Evolutionary conservation across 2,329 filamentous ascomycete species (phyloP).

Genomic region (Fusarium tricinctum): DNA sequence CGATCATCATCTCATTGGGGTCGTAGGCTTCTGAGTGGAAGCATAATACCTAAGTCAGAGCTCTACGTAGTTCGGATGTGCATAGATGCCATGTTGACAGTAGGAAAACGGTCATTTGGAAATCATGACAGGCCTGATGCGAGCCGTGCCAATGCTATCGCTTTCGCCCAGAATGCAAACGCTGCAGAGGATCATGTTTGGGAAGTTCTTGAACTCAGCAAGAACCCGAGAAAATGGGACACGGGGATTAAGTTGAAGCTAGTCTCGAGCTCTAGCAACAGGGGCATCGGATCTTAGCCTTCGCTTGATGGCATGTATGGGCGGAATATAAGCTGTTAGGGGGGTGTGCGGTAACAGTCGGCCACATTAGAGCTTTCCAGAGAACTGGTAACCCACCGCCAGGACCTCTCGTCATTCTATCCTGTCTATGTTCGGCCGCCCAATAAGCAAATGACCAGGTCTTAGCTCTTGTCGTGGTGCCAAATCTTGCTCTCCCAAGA

Average conservation of each 20-base stretch:
- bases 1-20: not conserved
- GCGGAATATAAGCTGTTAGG: slow-evolving; percentile 21
- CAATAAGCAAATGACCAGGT: slow-evolving; percentile 14
- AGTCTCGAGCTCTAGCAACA: slow-evolving; percentile 29
- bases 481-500: slow-evolving; percentile 13
- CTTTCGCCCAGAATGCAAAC: not conserved
- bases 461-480: slow-evolving; percentile 12
- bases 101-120: slow-evolving; percentile 2
- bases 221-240: slow-evolving; percentile 14
- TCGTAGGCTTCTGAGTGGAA: not conserved
- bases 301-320: slow-evolving; percentile 16
- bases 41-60: not conserved
- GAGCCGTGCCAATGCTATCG: slow-evolving; percentile 4
- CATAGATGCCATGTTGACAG: not conserved
- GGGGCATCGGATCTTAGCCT: slow-evolving; percentile 33
- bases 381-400: slow-evolving; percentile 43
- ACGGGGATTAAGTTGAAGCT: slow-evolving; percentile 27
- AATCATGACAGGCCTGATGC: slow-evolving; percentile 17
- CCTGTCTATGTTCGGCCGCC: slow-evolving; percentile 34
- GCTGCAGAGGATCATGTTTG: slow-evolving; percentile 23
- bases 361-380: slow-evolving; percentile 44
- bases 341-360: slow-evolving; percentile 21
- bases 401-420: slow-evolving; percentile 35
- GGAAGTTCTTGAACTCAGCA: slow-evolving; percentile 10
- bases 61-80: too few species aligned